These are phyloP conservation scores for Erodium chrysanthum DNA, from an alignment of 441 rosid species.

Conservation along the genomic window DNA sequence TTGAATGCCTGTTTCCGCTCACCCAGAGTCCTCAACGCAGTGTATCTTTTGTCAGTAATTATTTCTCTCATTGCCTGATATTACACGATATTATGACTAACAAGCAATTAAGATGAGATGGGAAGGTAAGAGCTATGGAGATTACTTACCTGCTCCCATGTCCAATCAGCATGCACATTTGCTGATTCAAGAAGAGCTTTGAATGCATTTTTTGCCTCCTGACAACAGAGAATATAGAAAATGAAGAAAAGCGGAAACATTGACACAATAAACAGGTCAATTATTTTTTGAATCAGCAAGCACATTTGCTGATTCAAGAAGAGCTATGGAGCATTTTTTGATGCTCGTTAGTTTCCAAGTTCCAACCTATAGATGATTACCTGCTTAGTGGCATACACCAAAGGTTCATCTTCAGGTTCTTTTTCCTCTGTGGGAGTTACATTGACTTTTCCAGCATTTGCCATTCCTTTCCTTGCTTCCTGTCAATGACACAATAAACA, in stretches of 20 bases:
- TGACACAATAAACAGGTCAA: no score
- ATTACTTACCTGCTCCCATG: constrained; percentile 89
- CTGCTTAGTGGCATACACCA: constrained; percentile 66
- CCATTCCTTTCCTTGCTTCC: constrained; percentile 55
- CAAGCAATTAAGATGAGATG: constrained; percentile 16
- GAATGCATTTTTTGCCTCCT: constrained; percentile 97
- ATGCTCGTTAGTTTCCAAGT: constrained; percentile 12
- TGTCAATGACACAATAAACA: constrained; percentile 22
- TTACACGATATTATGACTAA: constrained; percentile 22
- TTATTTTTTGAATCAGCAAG: no score
- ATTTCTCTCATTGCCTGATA: constrained; percentile 78
- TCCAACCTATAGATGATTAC: constrained; percentile 26
- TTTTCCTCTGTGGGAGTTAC: constrained; percentile 53
- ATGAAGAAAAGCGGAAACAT: constrained; percentile 9
- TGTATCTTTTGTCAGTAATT: constrained; percentile 73
- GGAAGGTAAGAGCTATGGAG: constrained; percentile 10
- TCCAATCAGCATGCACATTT: constrained; percentile 89
- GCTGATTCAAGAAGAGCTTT: constrained; percentile 81
- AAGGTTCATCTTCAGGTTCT: constrained; percentile 61
- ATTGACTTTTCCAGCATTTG: constrained; percentile 42
- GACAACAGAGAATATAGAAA: constrained; percentile 5
- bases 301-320: no score
- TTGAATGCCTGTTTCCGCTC: constrained; percentile 98
- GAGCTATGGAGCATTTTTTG: no score
- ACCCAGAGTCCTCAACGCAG: constrained; percentile 83